Base-by-base conservation (phyloP, 2,329 filamentous ascomycete species). In the Neonectria sp. region DNA sequence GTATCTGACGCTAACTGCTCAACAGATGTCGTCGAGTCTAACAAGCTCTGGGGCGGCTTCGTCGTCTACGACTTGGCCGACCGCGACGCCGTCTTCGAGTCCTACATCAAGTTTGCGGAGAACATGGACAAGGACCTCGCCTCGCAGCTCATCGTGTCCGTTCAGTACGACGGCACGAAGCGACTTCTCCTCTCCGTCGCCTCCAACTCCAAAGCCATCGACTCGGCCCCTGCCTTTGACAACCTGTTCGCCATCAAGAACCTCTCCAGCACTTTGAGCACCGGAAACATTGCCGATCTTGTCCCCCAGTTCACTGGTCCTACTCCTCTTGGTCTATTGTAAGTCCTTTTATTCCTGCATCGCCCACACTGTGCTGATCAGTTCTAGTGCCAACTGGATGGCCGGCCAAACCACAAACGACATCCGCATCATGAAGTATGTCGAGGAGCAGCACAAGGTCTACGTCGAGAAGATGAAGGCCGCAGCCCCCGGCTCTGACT, bases 291-390 rank as follows among this genome's bases (percentile, higher is more conserved):
- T 5, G 67, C 73, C 2, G 74, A 78, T 17, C 72, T 79, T 3
- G 77, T 79, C 0, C 76, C 76, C 1, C 71, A 77, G 31, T 79
- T 79, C 53, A 79, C 77, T 24, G 77, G 77, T 0, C 76, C 77
- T 45, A 79, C 77, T 2, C 76, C 77, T 15, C 72, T 79, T 0
- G 77, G 77, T 8, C 73, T 76, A 6, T 78, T 71, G 72, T 74
- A 68, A 49, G 70, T 55, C 4, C 11, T 7, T 15, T 2, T 17
- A 7, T 2, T 1, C 0, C 2, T 5, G 9, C 17, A 4, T 1
- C 24, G 9, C 12, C 7, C 8, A 17, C 7, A 6, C 12, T 6
- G 4, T 57, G 7, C 55, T 67, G 21, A 67, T 51, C 5, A 13
- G 27, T 55, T 9, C 9, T 35, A 65, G 63, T 21, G 69, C 73